Conservation (phyloP, 768 basidiomycete genomes). For the Ramaria rubella region DNA sequence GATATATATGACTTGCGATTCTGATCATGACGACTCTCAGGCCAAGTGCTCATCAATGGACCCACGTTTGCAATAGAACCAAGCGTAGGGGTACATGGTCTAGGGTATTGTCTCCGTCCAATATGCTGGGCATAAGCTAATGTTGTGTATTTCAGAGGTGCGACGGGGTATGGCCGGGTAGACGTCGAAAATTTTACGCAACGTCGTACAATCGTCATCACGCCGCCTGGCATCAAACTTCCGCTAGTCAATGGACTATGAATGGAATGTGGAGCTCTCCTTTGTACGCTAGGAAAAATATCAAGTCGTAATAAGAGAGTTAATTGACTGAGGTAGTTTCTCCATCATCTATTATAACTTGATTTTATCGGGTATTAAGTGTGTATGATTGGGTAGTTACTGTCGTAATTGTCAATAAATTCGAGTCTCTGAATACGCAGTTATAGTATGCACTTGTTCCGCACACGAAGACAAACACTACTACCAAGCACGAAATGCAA, state of each 20-base stretch:
- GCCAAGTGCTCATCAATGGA: conserved; percentile 51
- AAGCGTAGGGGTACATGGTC: conserved; percentile 31
- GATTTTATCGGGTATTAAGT: too few relatives aligned
- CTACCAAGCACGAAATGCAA: too few relatives aligned
- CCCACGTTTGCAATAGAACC: conserved; percentile 42
- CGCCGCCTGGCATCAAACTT: conserved; percentile 24
- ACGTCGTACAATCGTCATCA: conserved; percentile 35
- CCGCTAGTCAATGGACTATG: conserved; percentile 2
- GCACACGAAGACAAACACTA: too few relatives aligned
- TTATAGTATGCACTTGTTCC: too few relatives aligned
- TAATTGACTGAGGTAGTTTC: too few relatives aligned
- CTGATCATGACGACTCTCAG: conserved; percentile 22
- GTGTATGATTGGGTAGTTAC: too few relatives aligned
- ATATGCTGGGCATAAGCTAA: not conserved
- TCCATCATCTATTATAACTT: too few relatives aligned
- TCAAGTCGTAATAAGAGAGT: too few relatives aligned
- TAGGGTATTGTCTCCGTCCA: conserved; percentile 35
- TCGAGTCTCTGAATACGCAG: too few relatives aligned
- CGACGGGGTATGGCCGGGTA: conserved; percentile 46
- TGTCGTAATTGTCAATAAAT: too few relatives aligned
- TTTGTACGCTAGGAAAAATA: too few relatives aligned
- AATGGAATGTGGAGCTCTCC: too few relatives aligned
- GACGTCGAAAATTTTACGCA: conserved; percentile 47
- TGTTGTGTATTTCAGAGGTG: conserved; percentile 17
- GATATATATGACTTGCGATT: not conserved